Percentiles rank a stretch among this genome's conserved stretches.
phyloP scores from a whole-genome alignment of 2,329 filamentous ascomycete species.

The Tetracladium maxilliforme region DNA sequence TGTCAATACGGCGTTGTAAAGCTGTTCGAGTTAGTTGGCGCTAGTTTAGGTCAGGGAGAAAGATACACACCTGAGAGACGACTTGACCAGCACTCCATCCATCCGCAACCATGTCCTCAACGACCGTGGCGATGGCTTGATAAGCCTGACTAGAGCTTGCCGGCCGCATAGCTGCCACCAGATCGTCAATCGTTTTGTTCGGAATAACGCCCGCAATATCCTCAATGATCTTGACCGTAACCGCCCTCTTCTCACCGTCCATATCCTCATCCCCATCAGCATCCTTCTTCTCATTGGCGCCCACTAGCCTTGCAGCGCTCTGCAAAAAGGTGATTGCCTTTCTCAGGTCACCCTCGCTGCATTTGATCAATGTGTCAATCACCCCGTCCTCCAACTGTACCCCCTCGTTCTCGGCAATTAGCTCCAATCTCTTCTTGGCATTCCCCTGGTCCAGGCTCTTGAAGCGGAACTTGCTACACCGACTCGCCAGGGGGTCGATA shows the following conservation, averaged over 20 bases:
- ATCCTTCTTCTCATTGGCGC: conserved; percentile 30
- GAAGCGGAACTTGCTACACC: conserved; percentile 96
- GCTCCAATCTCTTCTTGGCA: conserved; percentile 61
- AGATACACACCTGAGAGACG: conserved; percentile 51
- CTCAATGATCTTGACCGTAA: conserved; percentile 71
- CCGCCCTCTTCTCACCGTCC: conserved; percentile 44
- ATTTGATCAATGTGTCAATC: conserved; percentile 69
- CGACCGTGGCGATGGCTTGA: conserved; percentile 57
- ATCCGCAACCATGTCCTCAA: conserved; percentile 86
- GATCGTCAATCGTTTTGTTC: conserved; percentile 48
- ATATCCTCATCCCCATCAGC: conserved; percentile 18
- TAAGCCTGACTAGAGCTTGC: conserved; percentile 51
- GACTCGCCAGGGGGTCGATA: conserved; percentile 84
- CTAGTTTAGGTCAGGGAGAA: not conserved
- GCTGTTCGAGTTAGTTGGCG: conserved; percentile 21
- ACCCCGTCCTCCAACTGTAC: conserved; percentile 67
- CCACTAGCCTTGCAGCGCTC: conserved; percentile 79
- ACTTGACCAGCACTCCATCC: conserved; percentile 93
- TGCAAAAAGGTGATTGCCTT: conserved; percentile 96
- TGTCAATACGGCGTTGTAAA: conserved; percentile 71
- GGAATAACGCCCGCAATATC: conserved; percentile 96
- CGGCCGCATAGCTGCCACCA: conserved; percentile 67
- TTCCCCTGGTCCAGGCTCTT: conserved; percentile 86
- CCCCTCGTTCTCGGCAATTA: conserved; percentile 70
- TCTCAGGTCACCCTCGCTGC: conserved; percentile 84